These are phyloP conservation scores for Diaporthe nobilis DNA, from an alignment of 2,329 filamentous ascomycete genomes.

Conservation along the genomic window DNA sequence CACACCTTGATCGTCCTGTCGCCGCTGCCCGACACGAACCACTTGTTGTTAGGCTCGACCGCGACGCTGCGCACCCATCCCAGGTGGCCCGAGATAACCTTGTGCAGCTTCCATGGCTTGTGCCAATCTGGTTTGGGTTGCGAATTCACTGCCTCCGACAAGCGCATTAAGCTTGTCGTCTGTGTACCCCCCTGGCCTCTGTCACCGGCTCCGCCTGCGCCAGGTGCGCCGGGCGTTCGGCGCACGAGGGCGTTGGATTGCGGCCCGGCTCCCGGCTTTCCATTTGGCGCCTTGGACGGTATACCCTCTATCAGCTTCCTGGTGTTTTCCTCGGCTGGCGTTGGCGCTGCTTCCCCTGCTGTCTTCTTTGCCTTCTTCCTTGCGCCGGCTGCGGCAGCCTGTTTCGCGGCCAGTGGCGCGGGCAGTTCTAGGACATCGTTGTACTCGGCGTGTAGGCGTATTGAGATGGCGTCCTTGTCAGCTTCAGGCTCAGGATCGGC, in stretches of 20 bases:
- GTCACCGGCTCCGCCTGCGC: conserved; percentile 43
- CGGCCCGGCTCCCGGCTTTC: conserved; percentile 44
- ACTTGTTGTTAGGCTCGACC: conserved; percentile 96
- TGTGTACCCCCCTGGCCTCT: conserved; percentile 52
- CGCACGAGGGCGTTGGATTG: conserved; percentile 56
- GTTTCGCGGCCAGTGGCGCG: conserved; percentile 82
- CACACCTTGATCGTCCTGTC: conserved; percentile 99
- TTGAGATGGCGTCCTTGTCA: conserved; percentile 61
- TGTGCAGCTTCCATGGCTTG: conserved; percentile 97
- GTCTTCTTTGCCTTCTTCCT: conserved; percentile 74
- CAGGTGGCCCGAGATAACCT: conserved; percentile 95
- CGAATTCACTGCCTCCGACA: conserved; percentile 48
- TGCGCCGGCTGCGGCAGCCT: conserved; percentile 74
- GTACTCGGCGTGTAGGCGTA: conserved; percentile 81
- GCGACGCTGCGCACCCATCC: conserved; percentile 94
- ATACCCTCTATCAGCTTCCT: conserved; percentile 78
- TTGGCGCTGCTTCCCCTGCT: conserved; percentile 46
- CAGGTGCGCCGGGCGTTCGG: conserved; percentile 47
- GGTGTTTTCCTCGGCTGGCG: conserved; percentile 61
- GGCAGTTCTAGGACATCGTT: conserved; percentile 83
- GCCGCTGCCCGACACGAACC: conserved; percentile 96
- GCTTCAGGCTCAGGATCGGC: conserved; percentile 58
- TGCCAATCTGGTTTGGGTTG: conserved; percentile 91
- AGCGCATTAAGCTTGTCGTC: conserved; percentile 53
- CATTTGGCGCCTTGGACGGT: conserved; percentile 56